Percentiles rank a stretch among this genome's conserved stretches.
Evolutionary conservation across 208 protist genomes (phyloP).

Genomic region (Porcisia hertigi): DNA sequence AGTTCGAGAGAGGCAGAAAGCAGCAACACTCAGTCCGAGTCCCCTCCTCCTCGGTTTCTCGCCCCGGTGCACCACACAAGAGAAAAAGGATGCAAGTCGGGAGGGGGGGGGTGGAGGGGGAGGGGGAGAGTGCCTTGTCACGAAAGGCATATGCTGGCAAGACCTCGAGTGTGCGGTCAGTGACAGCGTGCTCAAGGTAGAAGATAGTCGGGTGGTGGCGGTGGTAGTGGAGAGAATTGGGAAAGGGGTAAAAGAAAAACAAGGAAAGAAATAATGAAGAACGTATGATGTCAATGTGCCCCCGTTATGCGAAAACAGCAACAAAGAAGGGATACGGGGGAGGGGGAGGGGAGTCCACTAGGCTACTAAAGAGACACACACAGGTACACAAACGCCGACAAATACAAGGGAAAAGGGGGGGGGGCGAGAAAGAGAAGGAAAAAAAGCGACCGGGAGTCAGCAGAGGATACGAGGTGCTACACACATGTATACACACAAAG

Average conservation of each 20-base stretch:
- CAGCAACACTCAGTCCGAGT: not conserved
- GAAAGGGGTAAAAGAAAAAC: slow-evolving; percentile 2
- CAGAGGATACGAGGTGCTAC: not conserved
- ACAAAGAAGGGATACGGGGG: not conserved
- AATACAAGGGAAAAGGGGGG: not conserved
- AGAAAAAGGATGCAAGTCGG: not conserved
- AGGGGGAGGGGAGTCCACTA: not conserved
- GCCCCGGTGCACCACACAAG: not conserved
- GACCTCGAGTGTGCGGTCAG: not conserved
- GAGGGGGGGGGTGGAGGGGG: not conserved
- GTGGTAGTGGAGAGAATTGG: not conserved
- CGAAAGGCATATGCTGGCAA: not conserved
- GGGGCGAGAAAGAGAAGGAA: not conserved
- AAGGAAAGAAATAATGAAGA: not conserved
- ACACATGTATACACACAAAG: not conserved
- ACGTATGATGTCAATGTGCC: not conserved
- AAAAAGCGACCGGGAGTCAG: not conserved
- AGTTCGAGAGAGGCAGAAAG: not conserved
- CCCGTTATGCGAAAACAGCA: not conserved
- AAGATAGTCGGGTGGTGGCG: not conserved
- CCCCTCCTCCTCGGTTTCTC: not conserved
- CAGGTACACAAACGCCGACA: not conserved
- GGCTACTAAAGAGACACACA: not conserved
- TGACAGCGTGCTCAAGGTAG: not conserved
- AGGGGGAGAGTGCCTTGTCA: not conserved